phyloP scores from a whole-genome alignment of 1,284 basidiomycete species.

The Cerioporus squamosus region DNA sequence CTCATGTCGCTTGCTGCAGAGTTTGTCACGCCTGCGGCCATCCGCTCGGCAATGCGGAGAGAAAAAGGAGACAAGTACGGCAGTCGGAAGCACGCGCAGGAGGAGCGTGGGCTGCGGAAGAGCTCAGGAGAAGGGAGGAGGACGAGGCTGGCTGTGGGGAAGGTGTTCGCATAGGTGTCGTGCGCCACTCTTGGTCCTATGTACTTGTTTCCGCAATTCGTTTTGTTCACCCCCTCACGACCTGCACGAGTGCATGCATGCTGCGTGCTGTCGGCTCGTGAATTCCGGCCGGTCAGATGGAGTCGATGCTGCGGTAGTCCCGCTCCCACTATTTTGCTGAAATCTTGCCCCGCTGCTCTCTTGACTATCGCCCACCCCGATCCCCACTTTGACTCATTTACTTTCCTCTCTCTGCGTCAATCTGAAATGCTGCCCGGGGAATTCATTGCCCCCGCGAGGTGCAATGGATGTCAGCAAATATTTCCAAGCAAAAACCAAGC shows the following conservation, averaged over 20 bases:
- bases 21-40: conserved; percentile 88
- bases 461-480: neutral
- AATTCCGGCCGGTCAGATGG: too few relatives aligned
- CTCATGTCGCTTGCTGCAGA: conserved; percentile 53
- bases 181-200: neutral
- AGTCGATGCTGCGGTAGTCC: too few relatives aligned
- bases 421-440: neutral
- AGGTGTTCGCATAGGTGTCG: conserved; percentile 78
- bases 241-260: too few relatives aligned
- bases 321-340: too few relatives aligned
- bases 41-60: conserved; percentile 74
- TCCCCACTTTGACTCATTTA: too few relatives aligned
- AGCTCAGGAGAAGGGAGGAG: conserved; percentile 71
- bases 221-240: too few relatives aligned
- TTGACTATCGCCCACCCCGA: too few relatives aligned
- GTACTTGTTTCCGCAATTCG: neutral
- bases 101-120: conserved; percentile 71
- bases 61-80: conserved; percentile 84
- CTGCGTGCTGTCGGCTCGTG: too few relatives aligned
- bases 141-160: conserved; percentile 84
- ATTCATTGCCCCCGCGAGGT: conserved; percentile 2
- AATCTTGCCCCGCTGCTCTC: too few relatives aligned
- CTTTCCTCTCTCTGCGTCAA: too few relatives aligned
- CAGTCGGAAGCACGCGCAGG: conserved; percentile 78
- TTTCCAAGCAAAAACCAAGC: conserved; percentile 4